Evolutionary conservation across 2,329 filamentous ascomycete species (phyloP).

Genomic region (Aspergillus japonicus): DNA sequence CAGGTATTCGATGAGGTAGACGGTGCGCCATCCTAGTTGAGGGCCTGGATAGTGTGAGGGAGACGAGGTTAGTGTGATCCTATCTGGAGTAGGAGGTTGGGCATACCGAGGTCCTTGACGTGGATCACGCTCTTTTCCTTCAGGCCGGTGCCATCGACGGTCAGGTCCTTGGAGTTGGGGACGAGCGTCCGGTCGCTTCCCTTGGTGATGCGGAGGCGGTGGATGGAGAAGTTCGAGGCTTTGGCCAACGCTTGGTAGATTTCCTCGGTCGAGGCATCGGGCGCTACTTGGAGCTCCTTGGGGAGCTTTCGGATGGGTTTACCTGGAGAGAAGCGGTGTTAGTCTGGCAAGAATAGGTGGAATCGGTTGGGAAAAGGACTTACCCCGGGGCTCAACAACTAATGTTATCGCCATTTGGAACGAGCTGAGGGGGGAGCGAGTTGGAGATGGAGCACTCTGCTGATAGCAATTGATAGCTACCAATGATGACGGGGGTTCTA

Average conservation of each 20-base stretch:
- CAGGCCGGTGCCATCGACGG: constrained; percentile 56
- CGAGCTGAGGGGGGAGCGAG: background rate
- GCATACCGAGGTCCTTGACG: constrained; percentile 87
- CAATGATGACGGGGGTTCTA: background rate
- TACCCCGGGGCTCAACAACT: constrained; percentile 45
- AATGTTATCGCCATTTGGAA: constrained; percentile 42
- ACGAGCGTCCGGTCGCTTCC: constrained; percentile 60
- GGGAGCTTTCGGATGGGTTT: constrained; percentile 63
- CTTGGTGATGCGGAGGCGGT: constrained; percentile 64
- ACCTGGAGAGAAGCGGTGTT: constrained; percentile 43
- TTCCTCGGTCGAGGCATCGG: constrained; percentile 53
- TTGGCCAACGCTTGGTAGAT: constrained; percentile 59
- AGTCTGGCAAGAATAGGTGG: constrained; percentile 1
- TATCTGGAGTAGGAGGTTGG: background rate
- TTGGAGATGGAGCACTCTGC: background rate
- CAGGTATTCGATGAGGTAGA: constrained; percentile 93
- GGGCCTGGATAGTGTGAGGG: constrained; percentile 57
- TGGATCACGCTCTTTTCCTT: constrained; percentile 64
- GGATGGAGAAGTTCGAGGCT: constrained; percentile 54
- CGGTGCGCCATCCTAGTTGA: constrained; percentile 88
- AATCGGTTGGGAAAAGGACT: constrained; percentile 12
- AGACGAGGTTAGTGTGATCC: background rate
- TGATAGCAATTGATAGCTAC: background rate
- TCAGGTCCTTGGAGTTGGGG: constrained; percentile 53
- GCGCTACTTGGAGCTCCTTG: constrained; percentile 52